Base-by-base conservation (phyloP, 192 early-diverging fungal species). In the Backusella westeae region DNA sequence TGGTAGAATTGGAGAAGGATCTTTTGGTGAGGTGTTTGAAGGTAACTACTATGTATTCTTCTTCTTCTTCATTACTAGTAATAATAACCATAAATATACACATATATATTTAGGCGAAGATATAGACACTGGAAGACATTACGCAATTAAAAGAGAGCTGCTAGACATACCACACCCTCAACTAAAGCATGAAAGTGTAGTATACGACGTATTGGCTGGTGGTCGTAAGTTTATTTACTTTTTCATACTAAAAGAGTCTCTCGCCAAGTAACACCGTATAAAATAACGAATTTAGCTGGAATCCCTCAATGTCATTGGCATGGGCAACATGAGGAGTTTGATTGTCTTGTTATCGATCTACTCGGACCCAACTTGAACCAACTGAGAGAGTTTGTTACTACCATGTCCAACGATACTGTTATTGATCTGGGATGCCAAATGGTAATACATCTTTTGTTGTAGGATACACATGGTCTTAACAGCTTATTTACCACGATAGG, bases 11-110 rank as follows among this genome's bases (percentile, higher is more conserved):
- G 87, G 87, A 38, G 86, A 87, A 75, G 87, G 87, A 12, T 89
- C 86, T 9, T 89, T 89, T 79, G 87, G 87, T 10, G 87, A 89
- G 72, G 87, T 89, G 67, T 89, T 87, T 77, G 77, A 81, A 83
- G 87, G 87, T 89, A 84, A 8, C 19, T 6, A 34, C 10, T 23
- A 34, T 34, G 12, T 12, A 19, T 49, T 19, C 4, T 23, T 29
- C 52, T 23, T 29, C 52, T 49, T 32, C 4, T 14, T 19, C 29
- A 69, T 56, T 46, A 56, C 17, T n/a, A 5, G 19, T 19, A 49
- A 19, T 19, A 17, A 49, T 49, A 49, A 32, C 63, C 39, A 23
- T 46, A 29, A 19, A n/a, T 49, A 49, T 6, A 44, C 19, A 3
- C 34, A 29, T 23, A 49, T 49, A 49, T 6, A 44, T 19, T 49